Conservation (phyloP, 73 alveolate species). For the Urostyla sp. region DNA sequence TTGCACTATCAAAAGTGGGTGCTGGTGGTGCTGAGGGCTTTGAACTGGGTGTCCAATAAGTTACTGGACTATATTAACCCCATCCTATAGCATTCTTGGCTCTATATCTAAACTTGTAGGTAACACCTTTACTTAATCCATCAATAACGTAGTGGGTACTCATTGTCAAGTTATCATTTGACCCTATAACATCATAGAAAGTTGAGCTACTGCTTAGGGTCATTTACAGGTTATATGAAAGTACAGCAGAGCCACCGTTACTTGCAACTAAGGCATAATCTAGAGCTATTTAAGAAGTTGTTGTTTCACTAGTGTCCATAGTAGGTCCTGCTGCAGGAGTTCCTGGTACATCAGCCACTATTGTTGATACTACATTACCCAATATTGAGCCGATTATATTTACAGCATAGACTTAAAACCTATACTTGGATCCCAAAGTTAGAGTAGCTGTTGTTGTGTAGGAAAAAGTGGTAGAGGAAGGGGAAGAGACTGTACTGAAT, state of each 20-base stretch:
- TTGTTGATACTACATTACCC: constrained; percentile 55
- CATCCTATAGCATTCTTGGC: constrained; percentile 57
- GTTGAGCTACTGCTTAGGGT: constrained; percentile 60
- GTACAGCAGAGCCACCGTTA: constrained; percentile 60
- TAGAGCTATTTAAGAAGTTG: constrained; percentile 49
- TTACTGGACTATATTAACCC: constrained; percentile 58
- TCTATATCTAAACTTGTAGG: constrained; percentile 59
- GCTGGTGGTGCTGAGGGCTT: constrained; percentile 64
- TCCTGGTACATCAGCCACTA: constrained; percentile 61
- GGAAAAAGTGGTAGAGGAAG: constrained; percentile 54
- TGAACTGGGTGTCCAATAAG: constrained; percentile 56
- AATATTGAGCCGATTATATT: constrained; percentile 40
- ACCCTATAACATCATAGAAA: constrained; percentile 49
- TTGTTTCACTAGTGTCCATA: constrained; percentile 14
- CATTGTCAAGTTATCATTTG: constrained; percentile 20
- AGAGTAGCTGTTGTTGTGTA: neutral
- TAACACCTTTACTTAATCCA: constrained; percentile 18
- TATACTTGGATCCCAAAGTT: constrained; percentile 34
- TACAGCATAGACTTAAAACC: constrained; percentile 50
- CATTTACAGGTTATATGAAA: constrained; percentile 55
- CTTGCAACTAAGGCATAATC: neutral
- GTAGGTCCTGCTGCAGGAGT: constrained; percentile 58
- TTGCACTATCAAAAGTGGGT: constrained; percentile 36
- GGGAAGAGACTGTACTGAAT: constrained; percentile 14
- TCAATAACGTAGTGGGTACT: constrained; percentile 36